Percentiles rank a stretch among this genome's conserved stretches.
phyloP scores from a whole-genome alignment of 176 grass and related monocot species.

The Triticum aestivum region DNA sequence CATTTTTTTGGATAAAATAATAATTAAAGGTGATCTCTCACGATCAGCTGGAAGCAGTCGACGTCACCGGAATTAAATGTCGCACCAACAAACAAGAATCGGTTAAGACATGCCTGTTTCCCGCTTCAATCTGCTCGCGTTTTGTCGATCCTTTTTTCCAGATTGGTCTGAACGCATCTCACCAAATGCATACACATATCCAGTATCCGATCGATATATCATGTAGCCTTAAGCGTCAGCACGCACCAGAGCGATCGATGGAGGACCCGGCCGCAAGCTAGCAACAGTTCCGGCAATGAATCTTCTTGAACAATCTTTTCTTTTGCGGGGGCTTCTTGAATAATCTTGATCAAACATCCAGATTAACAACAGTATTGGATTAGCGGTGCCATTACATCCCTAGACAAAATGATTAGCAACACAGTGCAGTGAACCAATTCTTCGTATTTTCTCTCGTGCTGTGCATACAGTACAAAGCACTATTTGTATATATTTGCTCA shows the following conservation, averaged over 20 bases:
- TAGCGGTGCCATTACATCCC: not conserved
- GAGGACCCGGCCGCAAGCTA: not conserved
- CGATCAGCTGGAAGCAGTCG: not conserved
- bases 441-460: not conserved
- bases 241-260: too few relatives aligned
- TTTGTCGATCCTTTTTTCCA: not conserved
- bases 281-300: not conserved
- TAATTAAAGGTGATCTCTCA: not conserved
- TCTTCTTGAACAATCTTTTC: not conserved
- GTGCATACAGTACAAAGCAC: too few relatives aligned
- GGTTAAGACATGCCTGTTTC: not conserved
- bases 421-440: not conserved
- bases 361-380: not conserved
- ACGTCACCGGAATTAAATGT: not conserved
- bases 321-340: too few relatives aligned
- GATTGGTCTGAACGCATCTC: not conserved
- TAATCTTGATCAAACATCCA: not conserved
- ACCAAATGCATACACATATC: not conserved
- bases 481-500: too few relatives aligned
- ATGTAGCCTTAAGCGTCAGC: too few relatives aligned
- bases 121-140: not conserved
- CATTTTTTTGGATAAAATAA: not conserved
- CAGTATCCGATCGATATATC: not conserved
- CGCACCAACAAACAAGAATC: conserved; percentile 5
- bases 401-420: not conserved